Evolutionary conservation across 805 yeast genomes (phyloP).

Genomic region (Pichia ethanolica): DNA sequence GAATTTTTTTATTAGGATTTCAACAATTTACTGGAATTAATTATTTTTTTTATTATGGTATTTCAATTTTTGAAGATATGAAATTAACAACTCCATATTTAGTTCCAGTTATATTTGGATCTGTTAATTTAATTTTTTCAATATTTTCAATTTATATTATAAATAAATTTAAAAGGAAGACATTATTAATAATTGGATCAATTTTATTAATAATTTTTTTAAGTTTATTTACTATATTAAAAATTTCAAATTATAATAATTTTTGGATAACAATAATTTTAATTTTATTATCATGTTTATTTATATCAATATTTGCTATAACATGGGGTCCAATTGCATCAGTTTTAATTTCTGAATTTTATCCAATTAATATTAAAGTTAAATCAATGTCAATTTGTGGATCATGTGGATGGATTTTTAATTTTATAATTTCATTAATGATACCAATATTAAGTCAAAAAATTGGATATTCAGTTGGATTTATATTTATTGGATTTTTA

Average conservation of each 20-base stretch:
- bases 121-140: conserved; percentile 48
- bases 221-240: conserved; percentile 49
- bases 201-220: conserved; percentile 43
- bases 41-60: conserved; percentile 61
- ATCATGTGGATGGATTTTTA: conserved; percentile 56
- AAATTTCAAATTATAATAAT: conserved; percentile 33
- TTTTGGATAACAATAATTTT: conserved; percentile 47
- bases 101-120: conserved; percentile 48
- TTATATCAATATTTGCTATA: conserved; percentile 56
- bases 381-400: conserved; percentile 50
- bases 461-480: conserved; percentile 64
- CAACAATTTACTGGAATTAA: conserved; percentile 59
- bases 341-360: conserved; percentile 57
- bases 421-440: conserved; percentile 56
- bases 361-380: conserved; percentile 53
- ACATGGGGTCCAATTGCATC: conserved; percentile 74
- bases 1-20: conserved; percentile 23
- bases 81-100: conserved; percentile 48
- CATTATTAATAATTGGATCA: conserved; percentile 42
- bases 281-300: conserved; percentile 46
- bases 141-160: conserved; percentile 40
- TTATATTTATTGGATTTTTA: conserved; percentile 34
- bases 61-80: conserved; percentile 45
- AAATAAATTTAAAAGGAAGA: conserved; percentile 41
- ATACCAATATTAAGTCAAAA: conserved; percentile 58